Base-by-base conservation (phyloP, 805 yeast species). In the Nakazawaea wyomingensis region DNA sequence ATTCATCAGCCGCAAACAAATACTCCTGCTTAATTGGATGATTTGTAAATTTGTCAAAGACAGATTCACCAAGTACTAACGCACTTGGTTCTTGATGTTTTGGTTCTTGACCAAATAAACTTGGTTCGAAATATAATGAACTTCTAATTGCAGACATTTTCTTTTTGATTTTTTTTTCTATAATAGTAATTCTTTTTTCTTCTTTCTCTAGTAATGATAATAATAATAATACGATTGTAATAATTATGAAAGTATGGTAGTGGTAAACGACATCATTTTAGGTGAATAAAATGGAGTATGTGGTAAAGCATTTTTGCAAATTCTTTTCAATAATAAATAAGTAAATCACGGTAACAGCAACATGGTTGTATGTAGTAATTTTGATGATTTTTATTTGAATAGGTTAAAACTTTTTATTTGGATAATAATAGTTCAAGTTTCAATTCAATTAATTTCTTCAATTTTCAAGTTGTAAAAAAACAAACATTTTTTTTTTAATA, bases 41-140 rank as follows among this genome's bases (percentile, higher is more conserved):
- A n/a, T 49, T 43, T 29, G 50, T 46, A 32, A 55, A 53, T 17
- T 56, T 49, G 39, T 53, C 56, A 49, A 62, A 61, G 26, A 60
- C 54, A 10, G 61, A 56, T 51, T 61, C 65, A 48, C 65, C 65
- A 49, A 62, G 50, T 46, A 59, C 48, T 56, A 61, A 52, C 8
- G 53, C 50, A 41, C 22, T 17, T 11, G 39, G 22, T 6, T 19
- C 13, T 14, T 37, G 34, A 34, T 26, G 13, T 21, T 35, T 22
- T 13, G 30, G n/a, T 16, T 22, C 24, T 22, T 30, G 31, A 32
- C 50, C 39, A 34, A 35, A 22, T 26, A 43, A 27, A 33, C 40
- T 40, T 29, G 41, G n/a, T 24, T 37, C 34, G 17, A 31, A 31
- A 37, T 28, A 27, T 18, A 19, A 22, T 36, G 28, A 37, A 42